Base-by-base conservation (phyloP, 345 rosid genomes). In the Euphorbia peplus region DNA sequence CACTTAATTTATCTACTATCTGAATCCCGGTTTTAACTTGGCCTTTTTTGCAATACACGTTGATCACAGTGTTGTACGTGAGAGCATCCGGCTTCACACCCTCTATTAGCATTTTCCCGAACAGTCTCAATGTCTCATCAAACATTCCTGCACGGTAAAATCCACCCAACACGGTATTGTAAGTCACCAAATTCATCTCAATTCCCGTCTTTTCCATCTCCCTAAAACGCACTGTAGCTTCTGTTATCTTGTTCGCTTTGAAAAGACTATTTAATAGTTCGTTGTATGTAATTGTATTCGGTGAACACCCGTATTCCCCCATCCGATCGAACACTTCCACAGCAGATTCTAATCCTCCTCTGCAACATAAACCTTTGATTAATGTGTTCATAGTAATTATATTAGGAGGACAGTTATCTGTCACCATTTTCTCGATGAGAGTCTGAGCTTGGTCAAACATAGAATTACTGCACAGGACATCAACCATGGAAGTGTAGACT, bases 401-500 rank as follows among this genome's bases (percentile, higher is more conserved):
- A 64, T 80, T 85, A 63, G 96, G 97, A 77, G 84, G 75, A 70
- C 91, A 89, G 57, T 81, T 83, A 42, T 84, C 82, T 59, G 66
- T 63, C 8, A 53, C 52, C 97, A 89, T 93, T 32, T 79, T 84
- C 54, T 86, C 81, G 53, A 89, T 75, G 35, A 91, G 88, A 79
- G 71, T 78, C 47, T 76, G 81, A 73, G 90, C 97, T 78, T 84
- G 83, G 77, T 75, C 71, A 60, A 88, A 89, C 88, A 89, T 74
- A 37, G 63, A 77, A 69, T 81, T 87, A 68, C 75, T 73, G 68
- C 97, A 93, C 66, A 91, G 90, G 51, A 79, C 85, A 70, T 84
- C 81, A 55, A 93, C 86, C 97, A 93, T 91, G 80, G 88, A 82
- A 25, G 96, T 91, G 73, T 91, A 91, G n/a, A 81, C 86, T 44